Percentiles rank a stretch among this genome's conserved stretches.
phyloP scores from a whole-genome alignment of 208 protist genomes.

The Leishmania tropica region DNA sequence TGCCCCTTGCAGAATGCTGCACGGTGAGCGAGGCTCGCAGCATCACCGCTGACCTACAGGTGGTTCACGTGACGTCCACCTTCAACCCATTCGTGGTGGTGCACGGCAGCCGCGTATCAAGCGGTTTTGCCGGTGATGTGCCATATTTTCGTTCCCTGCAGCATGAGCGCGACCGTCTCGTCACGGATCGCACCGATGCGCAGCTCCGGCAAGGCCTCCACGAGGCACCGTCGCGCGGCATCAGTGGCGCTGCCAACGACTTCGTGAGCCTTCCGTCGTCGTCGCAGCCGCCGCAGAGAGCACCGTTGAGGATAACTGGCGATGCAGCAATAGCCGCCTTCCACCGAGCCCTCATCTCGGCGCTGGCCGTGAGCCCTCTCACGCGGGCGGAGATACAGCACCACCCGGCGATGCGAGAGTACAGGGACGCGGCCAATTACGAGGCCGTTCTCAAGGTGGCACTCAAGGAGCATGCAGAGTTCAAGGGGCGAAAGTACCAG shows the following conservation, averaged over 20 bases:
- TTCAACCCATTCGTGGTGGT: slow-evolving; percentile 76
- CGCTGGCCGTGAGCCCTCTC: slow-evolving; percentile 41
- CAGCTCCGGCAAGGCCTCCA: slow-evolving; percentile 18
- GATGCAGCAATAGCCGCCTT: slow-evolving; percentile 32
- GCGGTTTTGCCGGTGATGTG: slow-evolving; percentile 49
- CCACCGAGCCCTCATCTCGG: slow-evolving; percentile 47
- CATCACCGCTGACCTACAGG: slow-evolving; percentile 6
- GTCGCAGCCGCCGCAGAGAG: slow-evolving; percentile 12
- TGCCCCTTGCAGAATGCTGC: slow-evolving; percentile 6
- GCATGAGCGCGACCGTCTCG: slow-evolving; percentile 41
- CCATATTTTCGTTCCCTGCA: slow-evolving; percentile 37
- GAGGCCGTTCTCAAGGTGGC: slow-evolving; percentile 56
- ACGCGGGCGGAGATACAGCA: slow-evolving; percentile 40
- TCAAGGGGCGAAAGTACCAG: slow-evolving; percentile 61
- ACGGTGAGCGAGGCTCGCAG: background rate
- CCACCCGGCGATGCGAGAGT: slow-evolving; percentile 42
- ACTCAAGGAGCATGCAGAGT: slow-evolving; percentile 61
- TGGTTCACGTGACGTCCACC: slow-evolving; percentile 15
- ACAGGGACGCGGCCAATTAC: slow-evolving; percentile 40
- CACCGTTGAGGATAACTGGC: background rate
- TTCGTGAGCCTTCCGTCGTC: slow-evolving; percentile 30
- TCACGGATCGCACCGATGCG: slow-evolving; percentile 31
- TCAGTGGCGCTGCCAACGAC: slow-evolving; percentile 26
- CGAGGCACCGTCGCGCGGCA: slow-evolving; percentile 3
- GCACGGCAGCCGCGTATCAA: slow-evolving; percentile 67